Evolutionary conservation across 441 rosid genomes (phyloP), one percentile per base, ranked within the genome.

Genomic region (Manihot esculenta): DNA sequence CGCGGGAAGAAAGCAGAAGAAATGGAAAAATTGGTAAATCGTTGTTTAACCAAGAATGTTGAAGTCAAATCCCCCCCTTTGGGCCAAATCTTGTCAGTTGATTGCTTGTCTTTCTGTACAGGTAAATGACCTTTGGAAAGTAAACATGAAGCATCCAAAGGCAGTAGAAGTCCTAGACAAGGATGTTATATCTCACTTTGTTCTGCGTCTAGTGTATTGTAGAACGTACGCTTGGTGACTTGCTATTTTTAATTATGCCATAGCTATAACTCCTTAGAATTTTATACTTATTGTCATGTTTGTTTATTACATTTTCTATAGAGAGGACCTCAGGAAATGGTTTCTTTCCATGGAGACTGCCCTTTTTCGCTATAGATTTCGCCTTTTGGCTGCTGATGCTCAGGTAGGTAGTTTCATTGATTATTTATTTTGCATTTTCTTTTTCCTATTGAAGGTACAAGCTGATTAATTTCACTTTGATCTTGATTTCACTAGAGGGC

Each of bases 301-400:
- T 24, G 17, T 53, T 41, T 20, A 33, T 53, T 60, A 1, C 33
- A 12, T 57, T 23, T 65, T 62, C 42, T 4, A 23, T 54, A 96
- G 99, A 64, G 97, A 93, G 87, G 99, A 96, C 13, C 73, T 96
- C 62, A 87, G 97, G 80, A 96, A 90, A 79, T 91, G 96, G 98
- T 91, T 96, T 84, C 94, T 96, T 66, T 85, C 92, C 33, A 88
- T 82, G 90, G 97, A 96, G 84, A 88, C 93, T 54, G 71, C 89
- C 8, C 91, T 96, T 35, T 96, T 93, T 69, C 90, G 94, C 3
- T 74, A 87, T 72, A 79, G 94, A 5, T 96, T 91, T 76, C 73
- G 68, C 63, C 18, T 0, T 45, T 5, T 70, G 76, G 48, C 48
- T 33, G 27, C 76, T 18, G 93, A 93, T 73, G 85, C 81, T 71